A percentile compares a stretch with the other conserved stretches of the same genome.
phyloP scores from a whole-genome alignment of 352 stramenopile genomes.

The Globisporangium ultimum region DNA sequence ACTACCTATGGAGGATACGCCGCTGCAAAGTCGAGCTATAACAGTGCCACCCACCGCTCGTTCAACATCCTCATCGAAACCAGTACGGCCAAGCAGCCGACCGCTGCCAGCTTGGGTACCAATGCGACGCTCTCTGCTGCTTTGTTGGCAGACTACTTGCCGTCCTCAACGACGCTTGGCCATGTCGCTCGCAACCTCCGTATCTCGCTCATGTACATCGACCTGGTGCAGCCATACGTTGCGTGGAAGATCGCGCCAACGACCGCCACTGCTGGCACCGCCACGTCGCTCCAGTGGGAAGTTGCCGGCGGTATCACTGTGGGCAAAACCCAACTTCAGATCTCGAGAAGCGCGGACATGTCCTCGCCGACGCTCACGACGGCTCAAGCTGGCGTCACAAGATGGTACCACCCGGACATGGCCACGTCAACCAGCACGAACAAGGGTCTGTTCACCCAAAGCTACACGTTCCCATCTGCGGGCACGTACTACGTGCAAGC shows the following conservation, averaged over 20 bases:
- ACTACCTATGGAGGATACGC: constrained; percentile 85
- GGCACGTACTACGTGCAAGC: constrained; percentile 61
- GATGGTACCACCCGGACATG: constrained; percentile 62
- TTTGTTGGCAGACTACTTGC: constrained; percentile 41
- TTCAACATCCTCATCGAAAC: constrained; percentile 96
- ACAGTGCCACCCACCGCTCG: constrained; percentile 84
- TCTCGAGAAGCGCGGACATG: constrained; percentile 37
- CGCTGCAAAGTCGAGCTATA: constrained; percentile 85
- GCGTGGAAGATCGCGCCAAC: constrained; percentile 32
- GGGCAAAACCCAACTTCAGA: constrained; percentile 48
- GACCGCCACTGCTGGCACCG: constrained; percentile 7
- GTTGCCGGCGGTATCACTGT: constrained; percentile 53
- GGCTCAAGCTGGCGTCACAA: constrained; percentile 41
- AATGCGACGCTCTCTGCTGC: constrained; percentile 40
- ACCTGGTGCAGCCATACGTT: constrained; percentile 93
- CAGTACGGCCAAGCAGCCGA: constrained; percentile 84
- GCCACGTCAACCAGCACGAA: constrained; percentile 24
- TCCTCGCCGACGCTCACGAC: constrained; percentile 21
- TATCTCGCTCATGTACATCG: constrained; percentile 88
- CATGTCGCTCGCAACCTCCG: constrained; percentile 93
- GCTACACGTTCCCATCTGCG: constrained; percentile 29
- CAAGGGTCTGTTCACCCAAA: constrained; percentile 48
- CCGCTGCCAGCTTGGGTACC: constrained; percentile 62
- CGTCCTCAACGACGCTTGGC: constrained; percentile 56
- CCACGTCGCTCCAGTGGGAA: constrained; percentile 47